Conservation (phyloP, 2,329 filamentous ascomycete species). For the Penicillium concentricum region DNA sequence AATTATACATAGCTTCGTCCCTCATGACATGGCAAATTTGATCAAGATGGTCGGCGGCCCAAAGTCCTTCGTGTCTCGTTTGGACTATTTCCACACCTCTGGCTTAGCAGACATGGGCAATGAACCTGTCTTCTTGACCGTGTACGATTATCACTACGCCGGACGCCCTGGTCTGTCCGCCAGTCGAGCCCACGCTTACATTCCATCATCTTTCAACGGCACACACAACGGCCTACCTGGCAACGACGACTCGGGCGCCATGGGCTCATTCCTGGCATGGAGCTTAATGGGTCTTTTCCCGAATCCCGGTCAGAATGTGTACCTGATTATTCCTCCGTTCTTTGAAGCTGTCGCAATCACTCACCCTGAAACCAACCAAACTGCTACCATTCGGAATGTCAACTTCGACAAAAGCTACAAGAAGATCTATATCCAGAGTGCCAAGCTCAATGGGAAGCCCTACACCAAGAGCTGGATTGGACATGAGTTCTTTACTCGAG, state of each 20-base stretch:
- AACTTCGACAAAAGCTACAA: slow-evolving; percentile 60
- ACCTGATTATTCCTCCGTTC: slow-evolving; percentile 66
- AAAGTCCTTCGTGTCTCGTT: slow-evolving; percentile 55
- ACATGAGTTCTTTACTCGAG: slow-evolving; percentile 66
- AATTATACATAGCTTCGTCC: slow-evolving; percentile 52
- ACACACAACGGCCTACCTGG: slow-evolving; percentile 60
- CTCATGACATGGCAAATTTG: slow-evolving; percentile 51
- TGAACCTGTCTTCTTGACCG: slow-evolving; percentile 60
- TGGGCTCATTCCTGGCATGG: slow-evolving; percentile 65
- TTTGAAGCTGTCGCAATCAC: slow-evolving; percentile 60
- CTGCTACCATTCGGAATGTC: slow-evolving; percentile 57
- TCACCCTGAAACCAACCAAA: slow-evolving; percentile 58
- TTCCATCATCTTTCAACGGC: slow-evolving; percentile 60
- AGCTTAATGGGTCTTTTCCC: slow-evolving; percentile 69
- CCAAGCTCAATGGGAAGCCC: slow-evolving; percentile 58
- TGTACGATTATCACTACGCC: slow-evolving; percentile 68
- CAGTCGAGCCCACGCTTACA: slow-evolving; percentile 59
- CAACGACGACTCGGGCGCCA: slow-evolving; percentile 67
- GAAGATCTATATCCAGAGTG: slow-evolving; percentile 64
- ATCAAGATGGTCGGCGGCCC: slow-evolving; percentile 61
- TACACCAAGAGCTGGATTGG: slow-evolving; percentile 67
- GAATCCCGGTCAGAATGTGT: slow-evolving; percentile 65
- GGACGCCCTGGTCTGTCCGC: slow-evolving; percentile 56
- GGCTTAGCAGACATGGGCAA: slow-evolving; percentile 65
- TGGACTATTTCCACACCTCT: slow-evolving; percentile 63